Percentiles rank a stretch among this genome's conserved stretches.
Evolutionary conservation across 208 protist genomes (phyloP).

Genomic region (Trypanosoma melophagium): DNA sequence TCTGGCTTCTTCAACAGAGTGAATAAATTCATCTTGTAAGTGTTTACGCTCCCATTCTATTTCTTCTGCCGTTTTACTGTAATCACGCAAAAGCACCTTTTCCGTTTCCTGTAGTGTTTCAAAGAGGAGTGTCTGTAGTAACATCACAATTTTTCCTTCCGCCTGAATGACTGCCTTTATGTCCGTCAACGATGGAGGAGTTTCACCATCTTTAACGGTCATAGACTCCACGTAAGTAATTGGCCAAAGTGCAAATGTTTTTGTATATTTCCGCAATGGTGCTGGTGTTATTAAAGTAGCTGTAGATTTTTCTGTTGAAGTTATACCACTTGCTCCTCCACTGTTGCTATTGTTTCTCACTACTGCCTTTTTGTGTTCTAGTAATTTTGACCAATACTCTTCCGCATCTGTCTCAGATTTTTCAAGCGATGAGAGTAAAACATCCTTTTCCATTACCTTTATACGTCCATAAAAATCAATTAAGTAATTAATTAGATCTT

Average conservation of each 20-base stretch:
- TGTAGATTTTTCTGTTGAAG: conserved; percentile 11
- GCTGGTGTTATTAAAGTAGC: conserved; percentile 49
- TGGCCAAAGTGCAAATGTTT: conserved; percentile 80
- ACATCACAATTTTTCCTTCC: conserved; percentile 58
- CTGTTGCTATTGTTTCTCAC: conserved; percentile 12
- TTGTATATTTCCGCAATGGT: conserved; percentile 56
- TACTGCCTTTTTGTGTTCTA: conserved; percentile 40
- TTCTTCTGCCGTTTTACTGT: conserved; percentile 82
- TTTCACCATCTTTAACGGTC: conserved; percentile 3
- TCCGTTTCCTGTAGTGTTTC: conserved; percentile 63
- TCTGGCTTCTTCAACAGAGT: conserved; percentile 56
- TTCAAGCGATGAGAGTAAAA: conserved; percentile 43
- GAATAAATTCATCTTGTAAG: conserved; percentile 63
- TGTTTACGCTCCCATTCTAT: conserved; percentile 60
- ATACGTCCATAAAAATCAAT: conserved; percentile 62
- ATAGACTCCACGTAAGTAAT: conserved; percentile 46
- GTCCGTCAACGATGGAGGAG: conserved; percentile 38
- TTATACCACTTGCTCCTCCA: background rate
- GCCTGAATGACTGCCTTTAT: conserved; percentile 59
- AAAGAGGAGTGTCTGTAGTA: conserved; percentile 78
- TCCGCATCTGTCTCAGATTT: conserved; percentile 54
- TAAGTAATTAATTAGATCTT: conserved; percentile 55
- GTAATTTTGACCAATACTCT: conserved; percentile 73
- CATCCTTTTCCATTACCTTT: conserved; percentile 42
- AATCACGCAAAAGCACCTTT: conserved; percentile 66